Base-by-base conservation (phyloP, 352 stramenopile species). In the Discostella stelligera region DNA sequence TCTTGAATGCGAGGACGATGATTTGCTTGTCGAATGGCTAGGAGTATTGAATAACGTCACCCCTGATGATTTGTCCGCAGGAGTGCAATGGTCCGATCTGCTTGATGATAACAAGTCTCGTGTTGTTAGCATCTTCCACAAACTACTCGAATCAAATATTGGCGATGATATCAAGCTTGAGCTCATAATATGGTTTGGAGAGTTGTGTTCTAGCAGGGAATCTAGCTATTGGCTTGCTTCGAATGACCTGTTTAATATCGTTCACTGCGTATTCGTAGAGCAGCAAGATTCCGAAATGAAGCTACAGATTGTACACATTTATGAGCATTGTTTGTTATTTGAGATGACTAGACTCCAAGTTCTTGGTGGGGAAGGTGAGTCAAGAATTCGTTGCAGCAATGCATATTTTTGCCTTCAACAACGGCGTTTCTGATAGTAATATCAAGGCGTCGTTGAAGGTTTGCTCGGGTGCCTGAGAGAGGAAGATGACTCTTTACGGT, bases 21-120 rank as follows among this genome's bases (percentile, higher is more conserved):
- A 98, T 69, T 91, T 98, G 14, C 87, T 96, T 2, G 91, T 98
- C 18, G 96, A 98, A 81, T 93, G 96, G 7, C 52, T 98, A 5
- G 95, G 95, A 20, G 97, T 93, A 9, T 77, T 98, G 21, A 92
- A 88, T 14, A 98, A 98, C 67, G 76, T 98, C 60, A 98, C 96
- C 14, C 86, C 88, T 0, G 90, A 88, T 55, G 96, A 98, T 81
- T 68, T 98, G 37, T 92, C 95, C 0, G 67, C 80, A 8, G 96
- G 96, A 71, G 85, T 89, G 18, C 94, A 93, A 20, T 98, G 95
- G 95, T 91, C 94, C 49, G 91, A 94, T 62, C 77, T 98, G 14
- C 71, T 98, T 16, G 80, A 83, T 18, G 95, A 98, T 49, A 82
- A 91, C 66, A 83, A 96, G 67, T 90, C 97, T 3, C 87, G 96